Evolutionary conservation across 192 early-diverging fungal genomes (phyloP).

Genomic region (Geranomyces variabilis): DNA sequence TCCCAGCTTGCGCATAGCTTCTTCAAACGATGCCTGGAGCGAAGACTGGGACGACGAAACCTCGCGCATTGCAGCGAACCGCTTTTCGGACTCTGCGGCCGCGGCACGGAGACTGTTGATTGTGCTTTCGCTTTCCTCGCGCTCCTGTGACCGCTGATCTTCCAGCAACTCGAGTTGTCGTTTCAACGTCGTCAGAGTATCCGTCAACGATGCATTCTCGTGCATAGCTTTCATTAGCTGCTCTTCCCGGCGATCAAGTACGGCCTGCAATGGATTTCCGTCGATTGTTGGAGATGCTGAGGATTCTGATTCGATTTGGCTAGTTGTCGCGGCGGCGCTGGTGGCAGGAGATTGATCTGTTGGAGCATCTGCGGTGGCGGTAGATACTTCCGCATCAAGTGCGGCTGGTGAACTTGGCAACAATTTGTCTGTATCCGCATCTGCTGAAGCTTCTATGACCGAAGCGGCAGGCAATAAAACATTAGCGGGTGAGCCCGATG

Average conservation of each 20-base stretch:
- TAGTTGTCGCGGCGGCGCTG: too few species aligned
- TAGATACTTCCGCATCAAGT: too few species aligned
- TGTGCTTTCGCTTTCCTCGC: conserved; percentile 1
- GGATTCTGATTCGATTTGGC: too few species aligned
- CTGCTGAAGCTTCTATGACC: too few species aligned
- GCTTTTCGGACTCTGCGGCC: not conserved
- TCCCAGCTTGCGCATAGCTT: conserved; percentile 28
- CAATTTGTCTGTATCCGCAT: too few species aligned
- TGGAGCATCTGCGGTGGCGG: too few species aligned
- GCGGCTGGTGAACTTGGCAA: too few species aligned
- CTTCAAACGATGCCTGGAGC: conserved; percentile 34
- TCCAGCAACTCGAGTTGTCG: conserved; percentile 32
- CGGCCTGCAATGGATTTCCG: not conserved
- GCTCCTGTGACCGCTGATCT: conserved; percentile 24
- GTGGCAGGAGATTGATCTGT: too few species aligned
- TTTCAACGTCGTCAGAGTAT: conserved; percentile 30
- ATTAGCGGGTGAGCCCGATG: too few species aligned
- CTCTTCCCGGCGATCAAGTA: conserved; percentile 44
- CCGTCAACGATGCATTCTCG: conserved; percentile 42
- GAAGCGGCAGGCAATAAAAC: too few species aligned
- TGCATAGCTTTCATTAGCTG: conserved; percentile 46
- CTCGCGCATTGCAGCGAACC: not conserved
- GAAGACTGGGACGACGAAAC: not conserved
- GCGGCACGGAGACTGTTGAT: conserved; percentile 32
- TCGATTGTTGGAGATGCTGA: not conserved